Evolutionary conservation across 139 green algal genomes (phyloP), one percentile per base, ranked within the genome.

Genomic region (Yamagishiella unicocca): DNA sequence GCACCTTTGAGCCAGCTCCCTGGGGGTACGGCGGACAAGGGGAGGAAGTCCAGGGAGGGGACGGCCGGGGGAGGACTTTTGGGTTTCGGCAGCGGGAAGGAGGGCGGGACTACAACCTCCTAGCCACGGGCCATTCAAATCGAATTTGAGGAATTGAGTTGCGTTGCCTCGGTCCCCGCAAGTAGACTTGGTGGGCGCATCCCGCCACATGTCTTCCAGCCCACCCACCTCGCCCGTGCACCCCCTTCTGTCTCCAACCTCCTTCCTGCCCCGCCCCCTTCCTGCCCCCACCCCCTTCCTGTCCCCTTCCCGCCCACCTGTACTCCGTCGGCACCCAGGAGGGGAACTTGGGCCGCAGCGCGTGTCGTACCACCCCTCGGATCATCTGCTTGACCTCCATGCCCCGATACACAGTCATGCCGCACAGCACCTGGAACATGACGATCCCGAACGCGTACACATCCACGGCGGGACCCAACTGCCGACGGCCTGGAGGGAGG

Each of bases 371-470:
- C 80, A 86, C 80, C 27, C 64, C 62, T 5, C 80, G 80, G 33
- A 86, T 86, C n/a, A 86, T 67, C 43, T 86, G 80, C 61, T 86
- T 86, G 12, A 61, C 53, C 43, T 58, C 38, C 31, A 86, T 24
- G 43, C 80, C 64, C 43, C 53, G 80, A 64, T 86, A 86, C 64
- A 86, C 42, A n/a, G 42, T 58, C 80, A 61, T 86, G 80, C 80
- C 80, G 64, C 80, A 86, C 80, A 86, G 4, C 43, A 77, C 67
- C 80, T 83, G 76, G 45, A 64, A 83, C 76, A 83, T 83, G 45
- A 82, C 38, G 29, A 82, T 68, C 29, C 77, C 77, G 54, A 84
- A 84, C 0, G 77, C 55, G 37, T 62, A 84, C 14, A 84, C 21
- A 38, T 84, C 79, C 55, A 85, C 67, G 22, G 29, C 22, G 33